These are phyloP conservation scores for Eucalyptus shirleyi DNA, from an alignment of 345 rosid genomes.

Conservation along the genomic window DNA sequence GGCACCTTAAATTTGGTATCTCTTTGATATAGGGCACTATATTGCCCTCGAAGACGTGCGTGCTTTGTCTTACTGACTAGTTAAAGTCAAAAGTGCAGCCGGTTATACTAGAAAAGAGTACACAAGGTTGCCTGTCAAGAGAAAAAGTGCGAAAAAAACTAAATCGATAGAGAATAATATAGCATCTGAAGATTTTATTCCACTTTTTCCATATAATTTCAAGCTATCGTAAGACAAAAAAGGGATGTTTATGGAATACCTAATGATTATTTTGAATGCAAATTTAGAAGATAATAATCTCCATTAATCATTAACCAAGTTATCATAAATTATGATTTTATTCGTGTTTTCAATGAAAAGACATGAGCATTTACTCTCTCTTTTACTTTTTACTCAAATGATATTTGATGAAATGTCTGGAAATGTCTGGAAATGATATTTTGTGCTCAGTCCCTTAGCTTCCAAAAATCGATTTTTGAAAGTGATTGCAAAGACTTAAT, in stretches of 20 bases:
- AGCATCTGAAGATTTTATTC: neutral
- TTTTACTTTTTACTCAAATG: neutral
- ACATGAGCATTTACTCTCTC: neutral
- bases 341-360: neutral
- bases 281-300: neutral
- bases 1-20: neutral
- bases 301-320: neutral
- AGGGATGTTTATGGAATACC: neutral
- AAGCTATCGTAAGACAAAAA: neutral
- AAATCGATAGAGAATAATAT: neutral
- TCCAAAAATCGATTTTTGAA: no score
- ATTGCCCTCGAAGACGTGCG: neutral
- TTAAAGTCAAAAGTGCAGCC: neutral
- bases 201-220: neutral
- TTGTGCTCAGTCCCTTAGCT: no score
- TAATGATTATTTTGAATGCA: neutral
- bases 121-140: neutral
- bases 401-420: neutral
- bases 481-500: no score
- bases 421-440: no score
- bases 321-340: neutral
- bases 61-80: neutral
- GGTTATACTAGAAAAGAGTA: neutral
- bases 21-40: neutral
- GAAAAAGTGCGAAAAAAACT: neutral